A percentile compares a stretch with the other conserved stretches of the same genome.
phyloP scores from a whole-genome alignment of 1,284 basidiomycete genomes.

The Rhodotorula glutinis region DNA sequence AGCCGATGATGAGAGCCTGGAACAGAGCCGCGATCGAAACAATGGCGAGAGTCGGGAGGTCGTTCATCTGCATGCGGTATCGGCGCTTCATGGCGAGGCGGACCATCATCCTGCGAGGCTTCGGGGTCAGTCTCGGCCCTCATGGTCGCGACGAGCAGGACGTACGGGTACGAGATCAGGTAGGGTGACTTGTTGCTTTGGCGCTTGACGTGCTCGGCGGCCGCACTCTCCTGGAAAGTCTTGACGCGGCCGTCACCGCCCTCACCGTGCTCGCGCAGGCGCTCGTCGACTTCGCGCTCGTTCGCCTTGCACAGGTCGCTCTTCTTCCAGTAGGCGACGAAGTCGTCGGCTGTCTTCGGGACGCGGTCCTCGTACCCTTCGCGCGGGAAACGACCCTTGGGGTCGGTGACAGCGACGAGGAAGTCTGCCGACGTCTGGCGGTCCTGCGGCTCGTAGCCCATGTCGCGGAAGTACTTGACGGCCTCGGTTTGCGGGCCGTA shows the following conservation, averaged over 20 bases:
- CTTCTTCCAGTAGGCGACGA: slow-evolving; percentile 42
- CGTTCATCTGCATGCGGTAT: slow-evolving; percentile 59
- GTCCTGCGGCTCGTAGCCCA: slow-evolving; percentile 66
- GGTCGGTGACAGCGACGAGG: slow-evolving; percentile 52
- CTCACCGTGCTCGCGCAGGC: slow-evolving; percentile 45
- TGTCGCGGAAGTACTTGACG: slow-evolving; percentile 70
- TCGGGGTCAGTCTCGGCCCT: neutral
- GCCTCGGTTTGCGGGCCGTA: slow-evolving; percentile 71
- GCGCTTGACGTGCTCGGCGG: slow-evolving; percentile 51
- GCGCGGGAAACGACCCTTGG: slow-evolving; percentile 48
- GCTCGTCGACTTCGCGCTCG: slow-evolving; percentile 14
- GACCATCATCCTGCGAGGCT: slow-evolving; percentile 19
- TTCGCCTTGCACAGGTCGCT: slow-evolving; percentile 34
- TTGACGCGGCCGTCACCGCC: slow-evolving; percentile 45
- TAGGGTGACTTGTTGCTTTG: slow-evolving; percentile 51
- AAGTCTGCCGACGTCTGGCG: slow-evolving; percentile 66
- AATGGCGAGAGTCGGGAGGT: slow-evolving; percentile 50
- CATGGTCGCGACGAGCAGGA: neutral
- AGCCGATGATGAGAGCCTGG: slow-evolving; percentile 63
- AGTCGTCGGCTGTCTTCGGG: slow-evolving; percentile 61
- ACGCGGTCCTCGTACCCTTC: slow-evolving; percentile 44
- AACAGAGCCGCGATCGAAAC: slow-evolving; percentile 43
- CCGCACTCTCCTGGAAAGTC: slow-evolving; percentile 50
- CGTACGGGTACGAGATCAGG: slow-evolving; percentile 25
- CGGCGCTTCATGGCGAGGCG: slow-evolving; percentile 39